Base-by-base conservation (phyloP, 371 early-diverging fungal species). In the Lichtheimia hyalospora region DNA sequence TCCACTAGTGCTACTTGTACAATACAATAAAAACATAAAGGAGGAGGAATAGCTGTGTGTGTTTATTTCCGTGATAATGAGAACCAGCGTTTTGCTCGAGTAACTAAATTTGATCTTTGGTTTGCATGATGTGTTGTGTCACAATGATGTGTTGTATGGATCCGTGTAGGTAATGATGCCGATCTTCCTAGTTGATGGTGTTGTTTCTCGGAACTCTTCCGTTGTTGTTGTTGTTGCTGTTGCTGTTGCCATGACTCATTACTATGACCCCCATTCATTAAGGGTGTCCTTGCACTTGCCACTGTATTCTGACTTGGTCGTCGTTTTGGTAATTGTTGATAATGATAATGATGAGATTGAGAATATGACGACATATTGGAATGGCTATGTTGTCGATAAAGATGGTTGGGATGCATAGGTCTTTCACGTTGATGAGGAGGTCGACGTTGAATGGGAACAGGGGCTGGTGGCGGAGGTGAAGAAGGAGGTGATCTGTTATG, bases 51-150 rank as follows among this genome's bases (percentile, higher is more conserved):
- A 18, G 7, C 16, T 46, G n/a, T n/a, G 46, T 46, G 6, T n/a
- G n/a, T 46, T 46, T 46, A 46, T 46, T 46, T 46, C 21, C 18
- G 46, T n/a, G 21, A 46, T 16, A 55, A 25, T 44, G 56, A 55
- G 15, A 55, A 55, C 56, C 56, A 55, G n/a, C 56, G 56, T 44
- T 27, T 41, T 15, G 56, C 56, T 43, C 42, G 41, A n/a, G 56
- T 43, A 24, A 55, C 44, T 6, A 55, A 24, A 44, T 24, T 55
- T n/a, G 27, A 34, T 5, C n/a, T 54, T 28, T 18, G 15, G 40
- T 41, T 42, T 15, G 25, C n/a, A 40, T 55, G 23, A 15, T 55
- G n/a, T n/a, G 15, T 52, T 39, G 27, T 52, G 24, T 20, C 27
- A n/a, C 23, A 42, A 43, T 27, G 18, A 15, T 15, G 46, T 46